These are phyloP conservation scores for Beauveria caledonica DNA, from an alignment of 2,329 filamentous ascomycete genomes.

Conservation along the genomic window DNA sequence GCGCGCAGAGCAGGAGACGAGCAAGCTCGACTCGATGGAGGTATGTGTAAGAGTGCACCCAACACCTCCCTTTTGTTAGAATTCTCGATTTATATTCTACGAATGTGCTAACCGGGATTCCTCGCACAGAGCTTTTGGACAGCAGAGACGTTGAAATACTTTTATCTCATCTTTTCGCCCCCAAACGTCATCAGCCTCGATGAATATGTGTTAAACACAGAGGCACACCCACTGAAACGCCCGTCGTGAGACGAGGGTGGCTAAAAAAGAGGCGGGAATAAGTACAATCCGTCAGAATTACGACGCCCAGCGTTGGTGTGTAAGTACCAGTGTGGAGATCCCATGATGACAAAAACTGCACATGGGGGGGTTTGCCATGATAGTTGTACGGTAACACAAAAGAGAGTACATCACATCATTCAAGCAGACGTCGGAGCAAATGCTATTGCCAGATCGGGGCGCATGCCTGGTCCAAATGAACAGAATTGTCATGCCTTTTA, in stretches of 20 bases:
- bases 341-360: not conserved
- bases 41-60: constrained; percentile 9
- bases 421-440: no score
- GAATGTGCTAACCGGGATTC: not conserved
- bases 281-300: not conserved
- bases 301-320: not conserved
- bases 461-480: no score
- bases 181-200: constrained; percentile 52
- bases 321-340: not conserved
- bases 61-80: not conserved
- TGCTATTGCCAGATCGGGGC: no score
- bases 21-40: constrained; percentile 56
- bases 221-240: constrained; percentile 43
- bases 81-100: not conserved
- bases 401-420: not conserved
- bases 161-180: constrained; percentile 54
- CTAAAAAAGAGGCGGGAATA: not conserved
- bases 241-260: constrained; percentile 2
- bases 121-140: constrained; percentile 55
- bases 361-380: not conserved
- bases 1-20: constrained; percentile 44
- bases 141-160: constrained; percentile 60
- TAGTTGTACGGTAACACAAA: not conserved
- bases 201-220: constrained; percentile 52
- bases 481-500: no score